Base-by-base conservation (phyloP, 1,139 yeast genomes). In the Debaryomyces singareniensis region DNA sequence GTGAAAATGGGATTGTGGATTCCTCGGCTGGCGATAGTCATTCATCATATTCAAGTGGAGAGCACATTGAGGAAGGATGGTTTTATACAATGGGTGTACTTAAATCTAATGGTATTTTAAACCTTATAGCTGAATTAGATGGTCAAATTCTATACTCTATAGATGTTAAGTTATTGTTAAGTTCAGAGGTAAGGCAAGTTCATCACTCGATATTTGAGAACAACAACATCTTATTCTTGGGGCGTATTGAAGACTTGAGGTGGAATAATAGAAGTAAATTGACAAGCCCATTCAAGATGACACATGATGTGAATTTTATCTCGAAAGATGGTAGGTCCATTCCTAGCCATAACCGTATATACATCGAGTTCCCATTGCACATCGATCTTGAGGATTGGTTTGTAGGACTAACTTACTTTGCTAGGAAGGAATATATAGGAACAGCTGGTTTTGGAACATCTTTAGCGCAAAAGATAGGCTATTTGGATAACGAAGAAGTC, bases 351-450 rank as follows among this genome's bases (percentile, higher is more conserved):
- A 63, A 71, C 34, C 45, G 73, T 24, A 58, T 79, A 2, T 55
- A 78, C 20, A 61, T 82, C 30, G 77, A 75, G 42, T 84, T 85
- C 41, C 80, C 83, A 1, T 59, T 78, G 25, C 76, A 75, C 40
- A 75, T 77, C 21, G 95, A 84, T 51, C 65, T 80, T 32, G 93
- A 81, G 43, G 93, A 83, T 50, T 86, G 96, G 95, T 68, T 75
- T 42, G 83, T 84, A 5, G 80, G 89, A 0, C 55, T 86, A 34
- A 72, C 71, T 35, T 73, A 84, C 14, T 78, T 82, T 46, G 71
- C 94, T 3, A 71, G 70, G 39, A 58, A 80, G 25, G 86, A 80
- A 39, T 72, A 67, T 35, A 66, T 67, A 35, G 72, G 72, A 1
- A 13, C 22, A 7, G 11, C 11, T 11, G 13, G 25, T 6, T 23